Evolutionary conservation across 1,284 basidiomycete species (phyloP), one percentile per base, ranked within the genome.

Genomic region (Cryptococcus jaspeensis): DNA sequence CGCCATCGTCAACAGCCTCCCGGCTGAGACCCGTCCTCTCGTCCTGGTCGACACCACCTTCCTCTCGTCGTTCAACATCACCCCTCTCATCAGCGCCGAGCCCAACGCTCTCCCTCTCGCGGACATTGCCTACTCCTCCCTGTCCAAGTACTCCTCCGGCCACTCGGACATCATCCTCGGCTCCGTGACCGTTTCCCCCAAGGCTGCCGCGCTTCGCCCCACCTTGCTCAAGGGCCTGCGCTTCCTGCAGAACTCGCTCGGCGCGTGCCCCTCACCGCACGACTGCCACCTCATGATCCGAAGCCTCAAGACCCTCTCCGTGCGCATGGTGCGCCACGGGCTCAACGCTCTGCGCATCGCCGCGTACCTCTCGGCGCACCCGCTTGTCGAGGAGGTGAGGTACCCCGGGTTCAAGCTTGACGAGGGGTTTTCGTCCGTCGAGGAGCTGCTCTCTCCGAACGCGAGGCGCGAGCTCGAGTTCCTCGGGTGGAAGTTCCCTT

Each of bases 21-120:
- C 47, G 62, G 51, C 45, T 8, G 47, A 52, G 0, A 59, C 79
- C n/a, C 84, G 32, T 20, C 79, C 81, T 3, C 80, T 92, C 18
- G 83, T 95, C n/a, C 83, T 93, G 48, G 88, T 96, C 51, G 92
- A 94, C 80, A 92, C 90, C 79, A 95, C 90, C 36, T 95, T 92
- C 83, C 81, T 93, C 49, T 93, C 90, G 0, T 91, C 94, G 0
- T 98, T 87, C 81, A 96, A 89, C 80, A 84, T 87, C 55, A 92
- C 90, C 1, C 94, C 94, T 0, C 84, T 98, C 32, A 82, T 87
- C 44, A 85, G 88, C 40, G 89, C 66, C 60, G 32, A 39, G 2
- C 55, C 55, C 6, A 55, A 48, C n/a, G 42, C n/a, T 20, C 89
- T 40, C 87, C 93, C 81, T 56, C 60, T 72, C 9, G 75, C 71